These are phyloP conservation scores for Colletotrichum kahawae DNA, from an alignment of 2,329 filamentous ascomycete genomes.

Conservation along the genomic window DNA sequence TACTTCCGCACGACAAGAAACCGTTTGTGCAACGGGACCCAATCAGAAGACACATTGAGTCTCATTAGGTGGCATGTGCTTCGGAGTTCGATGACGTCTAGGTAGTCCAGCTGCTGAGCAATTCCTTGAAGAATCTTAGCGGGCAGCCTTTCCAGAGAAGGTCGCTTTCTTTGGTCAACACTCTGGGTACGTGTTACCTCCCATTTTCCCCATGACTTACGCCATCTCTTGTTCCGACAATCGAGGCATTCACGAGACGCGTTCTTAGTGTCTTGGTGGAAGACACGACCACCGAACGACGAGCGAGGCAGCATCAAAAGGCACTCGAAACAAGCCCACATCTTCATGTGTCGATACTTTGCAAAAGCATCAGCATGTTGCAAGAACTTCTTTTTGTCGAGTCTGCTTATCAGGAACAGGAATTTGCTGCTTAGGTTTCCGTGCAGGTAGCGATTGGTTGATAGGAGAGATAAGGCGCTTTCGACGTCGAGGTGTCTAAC, in stretches of 20 bases:
- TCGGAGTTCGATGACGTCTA: not conserved
- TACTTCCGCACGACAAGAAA: not conserved
- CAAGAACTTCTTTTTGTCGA: not conserved
- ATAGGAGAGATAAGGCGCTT: not conserved
- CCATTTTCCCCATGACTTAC: not conserved
- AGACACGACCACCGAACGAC: not conserved
- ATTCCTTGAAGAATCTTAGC: not conserved
- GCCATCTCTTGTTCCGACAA: not conserved
- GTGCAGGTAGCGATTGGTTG: not conserved
- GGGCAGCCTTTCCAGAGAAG: not conserved
- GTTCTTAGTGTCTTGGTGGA: not conserved
- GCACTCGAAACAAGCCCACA: not conserved
- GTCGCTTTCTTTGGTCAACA: not conserved
- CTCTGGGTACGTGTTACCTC: not conserved
- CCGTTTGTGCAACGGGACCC: not conserved
- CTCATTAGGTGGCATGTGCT: not conserved
- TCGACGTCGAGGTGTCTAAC: not conserved
- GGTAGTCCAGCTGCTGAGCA: not conserved
- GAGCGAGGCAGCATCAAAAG: not conserved
- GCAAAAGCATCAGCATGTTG: not conserved
- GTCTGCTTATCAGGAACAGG: not conserved
- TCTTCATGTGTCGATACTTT: not conserved
- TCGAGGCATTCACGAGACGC: not conserved
- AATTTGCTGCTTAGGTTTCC: not conserved
- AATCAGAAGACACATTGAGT: not conserved